A percentile compares a stretch with the other conserved stretches of the same genome.
Conservation (phyloP, 345 rosid genomes). For the Populus nigra region DNA sequence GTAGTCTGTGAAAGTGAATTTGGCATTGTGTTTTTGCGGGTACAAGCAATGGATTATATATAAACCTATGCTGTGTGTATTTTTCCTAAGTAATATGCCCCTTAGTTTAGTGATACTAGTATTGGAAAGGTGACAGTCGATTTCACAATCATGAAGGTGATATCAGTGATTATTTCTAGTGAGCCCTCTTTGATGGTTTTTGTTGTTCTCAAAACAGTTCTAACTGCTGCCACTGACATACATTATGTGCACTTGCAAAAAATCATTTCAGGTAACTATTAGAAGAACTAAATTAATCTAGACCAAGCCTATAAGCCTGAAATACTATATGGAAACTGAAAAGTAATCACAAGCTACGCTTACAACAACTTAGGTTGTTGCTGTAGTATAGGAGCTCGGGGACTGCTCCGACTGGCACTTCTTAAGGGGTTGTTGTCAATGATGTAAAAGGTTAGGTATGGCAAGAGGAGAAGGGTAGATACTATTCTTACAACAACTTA, state of each 20-base stretch:
- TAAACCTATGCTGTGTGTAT: not conserved
- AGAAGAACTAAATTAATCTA: not conserved
- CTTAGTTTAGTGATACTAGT: not conserved
- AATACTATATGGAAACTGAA: not conserved
- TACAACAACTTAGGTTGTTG: not conserved
- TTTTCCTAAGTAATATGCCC: not conserved
- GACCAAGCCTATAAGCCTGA: not conserved
- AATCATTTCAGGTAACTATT: not conserved
- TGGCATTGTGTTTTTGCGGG: not conserved
- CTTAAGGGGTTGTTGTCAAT: not conserved
- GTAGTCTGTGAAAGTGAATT: not conserved
- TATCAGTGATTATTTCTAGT: not conserved
- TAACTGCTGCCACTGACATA: not conserved
- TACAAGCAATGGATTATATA: not conserved
- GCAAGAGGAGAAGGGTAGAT: not conserved
- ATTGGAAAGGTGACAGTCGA: not conserved
- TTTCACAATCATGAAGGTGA: not conserved
- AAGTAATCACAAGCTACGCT: not conserved
- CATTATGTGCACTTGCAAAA: not conserved
- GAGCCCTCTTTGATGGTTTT: not conserved
- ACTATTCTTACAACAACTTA: not conserved
- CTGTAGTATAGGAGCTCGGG: not conserved
- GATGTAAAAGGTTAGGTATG: not conserved
- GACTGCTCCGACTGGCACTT: not conserved
- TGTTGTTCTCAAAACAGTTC: not conserved